Evolutionary conservation across 177 flowering plant genomes (phyloP), one percentile per base, ranked within the genome.

Genomic region (Vitis hybrid): DNA sequence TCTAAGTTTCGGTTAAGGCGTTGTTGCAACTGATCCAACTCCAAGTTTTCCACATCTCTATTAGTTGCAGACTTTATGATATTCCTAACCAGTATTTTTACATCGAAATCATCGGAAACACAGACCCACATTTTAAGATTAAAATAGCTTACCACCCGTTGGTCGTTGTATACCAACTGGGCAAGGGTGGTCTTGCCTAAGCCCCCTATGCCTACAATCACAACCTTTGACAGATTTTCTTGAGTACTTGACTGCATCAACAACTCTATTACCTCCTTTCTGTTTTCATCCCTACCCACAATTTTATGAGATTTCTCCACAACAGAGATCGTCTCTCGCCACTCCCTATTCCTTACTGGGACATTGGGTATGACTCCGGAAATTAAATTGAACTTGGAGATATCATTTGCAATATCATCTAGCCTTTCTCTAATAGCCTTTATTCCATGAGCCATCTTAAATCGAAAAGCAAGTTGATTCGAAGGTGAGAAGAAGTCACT

Each of bases 401-500:
- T 58, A 22, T 58, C 34, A 20, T 16, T 16, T 22, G 61, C 61
- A 20, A 58, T 58, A 29, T 58, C 14, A 58, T 58, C 61, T 20
- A 58, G 61, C 26, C 34, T 58, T 31, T 20, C 39, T 34, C 39
- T 34, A 34, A 34, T 34, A 34, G 39, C 39, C 39, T 34, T 34
- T 34, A 34, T 34, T 31, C 12, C 34, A 58, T 9, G 34, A 10
- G 29, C 34, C 31, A 58, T 58, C 61, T 58, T 58, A 58, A 9
- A 20, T 10, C 61, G 31, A 0, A 58, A 22, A 10, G 61, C 61
- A 58, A 58, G 39, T 9, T 58, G 31, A 58, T 58, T 58, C 5
- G 61, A 58, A 58, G 61, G 18, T 12, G 61, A 58, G 13, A 58
- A 58, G 61, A 58, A 58, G 20, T 58, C 61, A 58, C 26, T 7